These are phyloP conservation scores for Skeletonema marinoi DNA, from an alignment of 108 stramenopile genomes.

Conservation along the genomic window DNA sequence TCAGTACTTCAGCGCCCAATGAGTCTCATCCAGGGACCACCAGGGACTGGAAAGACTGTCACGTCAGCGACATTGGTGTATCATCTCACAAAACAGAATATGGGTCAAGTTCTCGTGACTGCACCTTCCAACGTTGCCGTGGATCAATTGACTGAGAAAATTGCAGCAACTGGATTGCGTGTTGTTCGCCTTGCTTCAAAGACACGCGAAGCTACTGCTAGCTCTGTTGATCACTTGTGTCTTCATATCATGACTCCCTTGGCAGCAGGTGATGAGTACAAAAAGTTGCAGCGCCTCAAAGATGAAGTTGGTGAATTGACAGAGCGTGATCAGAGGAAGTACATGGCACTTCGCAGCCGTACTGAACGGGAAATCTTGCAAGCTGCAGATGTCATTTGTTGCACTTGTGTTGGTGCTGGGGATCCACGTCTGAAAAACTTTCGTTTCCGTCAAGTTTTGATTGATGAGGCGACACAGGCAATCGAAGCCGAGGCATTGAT, in stretches of 20 bases:
- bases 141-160: slow-evolving; percentile 98
- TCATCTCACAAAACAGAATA: slow-evolving; percentile 93
- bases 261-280: slow-evolving; percentile 87
- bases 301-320: slow-evolving; percentile 94
- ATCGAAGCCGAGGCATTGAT: slow-evolving; percentile 98
- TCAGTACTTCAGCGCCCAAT: slow-evolving; percentile 92
- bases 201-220: slow-evolving; percentile 89
- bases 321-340: slow-evolving; percentile 92
- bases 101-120: slow-evolving; percentile 96
- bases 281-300: slow-evolving; percentile 92
- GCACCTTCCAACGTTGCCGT: slow-evolving; percentile 99
- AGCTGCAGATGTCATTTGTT: slow-evolving; percentile 98
- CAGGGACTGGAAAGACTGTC: slow-evolving; percentile 95
- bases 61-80: slow-evolving; percentile 96
- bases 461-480: slow-evolving; percentile 99
- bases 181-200: slow-evolving; percentile 95
- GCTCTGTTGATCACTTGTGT: slow-evolving; percentile 89
- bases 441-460: slow-evolving; percentile 95
- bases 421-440: slow-evolving; percentile 96
- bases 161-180: slow-evolving; percentile 93
- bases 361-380: slow-evolving; percentile 96
- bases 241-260: slow-evolving; percentile 91
- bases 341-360: slow-evolving; percentile 70
- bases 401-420: slow-evolving; percentile 97
- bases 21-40: slow-evolving; percentile 96